These are phyloP conservation scores for Trichoderma guizhouense DNA, from an alignment of 2,329 filamentous ascomycete species.

Conservation along the genomic window DNA sequence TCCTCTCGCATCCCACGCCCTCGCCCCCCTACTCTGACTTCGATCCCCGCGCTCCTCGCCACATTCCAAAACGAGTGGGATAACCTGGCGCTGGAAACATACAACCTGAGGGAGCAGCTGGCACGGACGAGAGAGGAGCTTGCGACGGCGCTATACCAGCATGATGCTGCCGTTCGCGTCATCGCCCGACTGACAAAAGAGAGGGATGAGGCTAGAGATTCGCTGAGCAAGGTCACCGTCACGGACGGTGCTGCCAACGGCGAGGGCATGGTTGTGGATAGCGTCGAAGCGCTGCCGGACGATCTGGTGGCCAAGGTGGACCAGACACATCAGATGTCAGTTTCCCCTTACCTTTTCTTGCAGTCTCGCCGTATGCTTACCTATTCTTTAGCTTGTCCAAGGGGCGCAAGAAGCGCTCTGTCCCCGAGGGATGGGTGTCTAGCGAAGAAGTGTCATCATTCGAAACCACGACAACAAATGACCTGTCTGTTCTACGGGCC, in stretches of 20 bases:
- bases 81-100: slow-evolving; percentile 84
- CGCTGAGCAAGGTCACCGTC: slow-evolving; percentile 80
- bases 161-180: slow-evolving; percentile 93
- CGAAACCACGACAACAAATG: slow-evolving; percentile 42
- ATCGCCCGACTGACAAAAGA: slow-evolving; percentile 89
- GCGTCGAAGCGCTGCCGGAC: slow-evolving; percentile 67
- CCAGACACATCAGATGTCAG: slow-evolving; percentile 70
- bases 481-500: slow-evolving; percentile 46
- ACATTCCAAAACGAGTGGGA: slow-evolving; percentile 99
- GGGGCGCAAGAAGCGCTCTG: slow-evolving; percentile 81
- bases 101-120: slow-evolving; percentile 84
- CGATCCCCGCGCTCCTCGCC: slow-evolving; percentile 88
- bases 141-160: slow-evolving; percentile 89
- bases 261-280: slow-evolving; percentile 91
- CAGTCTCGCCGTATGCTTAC: slow-evolving; percentile 18
- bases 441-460: slow-evolving; percentile 62
- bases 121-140: slow-evolving; percentile 89
- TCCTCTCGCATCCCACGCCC: slow-evolving; percentile 80
- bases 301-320: slow-evolving; percentile 71
- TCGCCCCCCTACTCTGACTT: slow-evolving; percentile 88
- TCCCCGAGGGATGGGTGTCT: slow-evolving; percentile 82
- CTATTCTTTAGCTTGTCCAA: slow-evolving; percentile 67
- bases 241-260: slow-evolving; percentile 56
- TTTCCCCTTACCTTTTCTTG: background rate
- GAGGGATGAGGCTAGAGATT: slow-evolving; percentile 86